Evolutionary conservation across 2,329 filamentous ascomycete genomes (phyloP).

Genomic region (Trichoderma sp.): DNA sequence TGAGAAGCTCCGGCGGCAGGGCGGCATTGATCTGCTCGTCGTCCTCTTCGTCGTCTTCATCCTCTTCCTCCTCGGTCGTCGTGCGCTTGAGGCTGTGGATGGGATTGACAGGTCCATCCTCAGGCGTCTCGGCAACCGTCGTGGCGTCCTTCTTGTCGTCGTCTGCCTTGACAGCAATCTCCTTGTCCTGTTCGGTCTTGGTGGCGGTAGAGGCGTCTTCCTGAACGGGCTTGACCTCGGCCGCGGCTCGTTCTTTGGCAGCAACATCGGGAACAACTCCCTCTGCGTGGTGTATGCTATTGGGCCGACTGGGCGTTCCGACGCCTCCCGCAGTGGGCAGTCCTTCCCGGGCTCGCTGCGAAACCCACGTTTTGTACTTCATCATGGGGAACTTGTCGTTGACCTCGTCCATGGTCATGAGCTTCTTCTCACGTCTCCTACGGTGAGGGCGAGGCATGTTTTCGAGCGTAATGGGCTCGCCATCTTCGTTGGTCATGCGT

Average conservation of each 20-base stretch:
- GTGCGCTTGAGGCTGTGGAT: conserved; percentile 44
- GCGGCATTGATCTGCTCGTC: conserved; percentile 84
- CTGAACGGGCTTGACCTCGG: conserved; percentile 43
- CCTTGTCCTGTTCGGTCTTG: conserved; percentile 31
- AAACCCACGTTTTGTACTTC: conserved; percentile 96
- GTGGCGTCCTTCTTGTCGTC: conserved; percentile 17
- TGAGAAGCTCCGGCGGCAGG: conserved; percentile 76
- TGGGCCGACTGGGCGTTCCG: conserved; percentile 71
- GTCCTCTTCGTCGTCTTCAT: conserved; percentile 64
- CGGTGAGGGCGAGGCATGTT: conserved; percentile 83
- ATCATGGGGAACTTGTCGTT: conserved; percentile 94
- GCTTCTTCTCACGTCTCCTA: conserved; percentile 89
- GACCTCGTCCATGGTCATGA: conserved; percentile 99
- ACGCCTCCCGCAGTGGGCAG: conserved; percentile 84
- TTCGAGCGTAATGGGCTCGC: conserved; percentile 85
- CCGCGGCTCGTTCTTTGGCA: conserved; percentile 50
- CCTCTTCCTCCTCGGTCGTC: conserved; percentile 45
- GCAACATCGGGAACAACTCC: conserved; percentile 52
- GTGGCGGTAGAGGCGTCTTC: conserved; percentile 29
- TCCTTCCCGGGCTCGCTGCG: conserved; percentile 78
- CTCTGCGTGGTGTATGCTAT: conserved; percentile 70
- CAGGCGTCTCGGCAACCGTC: not conserved
- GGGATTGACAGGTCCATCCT: conserved; percentile 32
- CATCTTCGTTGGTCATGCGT: conserved; percentile 74
- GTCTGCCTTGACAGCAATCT: conserved; percentile 29